Base-by-base conservation (phyloP, 768 basidiomycete species). In the Vishniacozyma victoriae region DNA sequence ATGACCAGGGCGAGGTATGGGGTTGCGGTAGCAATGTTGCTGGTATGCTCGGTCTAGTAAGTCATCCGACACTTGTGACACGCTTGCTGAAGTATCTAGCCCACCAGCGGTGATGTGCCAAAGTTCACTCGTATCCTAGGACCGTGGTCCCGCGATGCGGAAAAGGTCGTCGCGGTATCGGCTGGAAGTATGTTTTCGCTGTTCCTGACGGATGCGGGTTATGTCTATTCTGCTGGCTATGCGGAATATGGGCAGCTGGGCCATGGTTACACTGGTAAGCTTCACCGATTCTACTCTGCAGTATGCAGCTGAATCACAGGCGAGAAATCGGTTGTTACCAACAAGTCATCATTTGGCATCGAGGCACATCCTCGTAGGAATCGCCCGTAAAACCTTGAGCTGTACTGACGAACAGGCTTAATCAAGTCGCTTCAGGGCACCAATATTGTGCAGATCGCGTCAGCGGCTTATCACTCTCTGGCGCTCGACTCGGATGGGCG, bases 161-260 rank as follows among this genome's bases (percentile, higher is more conserved):
- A 56, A 23, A 69, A 69, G 42, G 56, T 71, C 44, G 56, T 68
- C 3, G 63, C 62, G 54, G 89, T 83, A 19, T 79, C 83, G 5
- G 88, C 87, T 0, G 93, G 93, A 0, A 75, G 87, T 44, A 83
- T 80, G 1, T 95, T 95, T 73, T 87, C 88, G 0, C 67, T 90
- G 5, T 80, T 92, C 38, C 75, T 96, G 50, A 86, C 87, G 2
- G 82, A 82, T 42, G 78, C 78, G n/a, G 93, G 91, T 25, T 41
- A 58, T 86, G 88, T 93, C 2, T 96, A 85, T 61, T 79, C 88
- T 1, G 85, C 90, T 55, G 93, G 93, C 26, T 91, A 87, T 42
- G 87, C 83, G 18, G 91, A 95, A 72, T 83, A 87, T 50, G 93
- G 93, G 1, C 92, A 95, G 57, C 76, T 96, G 0, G 93, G 90